Conservation (phyloP, 768 basidiomycete species). For the Russula sp. region DNA sequence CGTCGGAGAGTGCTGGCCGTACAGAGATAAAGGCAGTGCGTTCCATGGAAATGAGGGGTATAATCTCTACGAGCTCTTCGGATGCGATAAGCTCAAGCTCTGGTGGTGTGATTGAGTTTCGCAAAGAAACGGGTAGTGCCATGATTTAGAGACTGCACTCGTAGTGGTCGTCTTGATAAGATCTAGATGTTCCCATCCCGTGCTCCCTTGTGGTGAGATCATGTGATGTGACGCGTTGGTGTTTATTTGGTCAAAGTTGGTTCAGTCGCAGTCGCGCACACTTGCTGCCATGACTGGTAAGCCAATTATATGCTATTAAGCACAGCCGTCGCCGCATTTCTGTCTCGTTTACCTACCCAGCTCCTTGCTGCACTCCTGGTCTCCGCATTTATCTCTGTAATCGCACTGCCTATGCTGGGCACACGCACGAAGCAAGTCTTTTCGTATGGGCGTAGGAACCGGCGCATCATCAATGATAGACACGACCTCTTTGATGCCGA, state of each 20-base stretch:
- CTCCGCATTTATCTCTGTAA: neutral
- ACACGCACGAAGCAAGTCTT: conserved; percentile 59
- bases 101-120: conserved; percentile 68
- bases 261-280: no score
- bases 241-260: conserved; percentile 21
- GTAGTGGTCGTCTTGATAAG: neutral
- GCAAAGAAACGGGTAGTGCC: conserved; percentile 71
- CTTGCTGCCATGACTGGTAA: neutral
- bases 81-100: conserved; percentile 88
- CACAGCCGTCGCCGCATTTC: neutral
- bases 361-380: neutral
- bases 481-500: conserved; percentile 10
- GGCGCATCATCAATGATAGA: conserved; percentile 50
- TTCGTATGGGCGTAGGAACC: conserved; percentile 57
- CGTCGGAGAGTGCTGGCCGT: conserved; percentile 23
- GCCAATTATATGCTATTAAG: neutral
- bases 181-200: neutral
- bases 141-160: conserved; percentile 34
- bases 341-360: neutral
- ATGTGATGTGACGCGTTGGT: conserved; percentile 31
- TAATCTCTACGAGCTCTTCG: conserved; percentile 77
- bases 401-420: conserved; percentile 42
- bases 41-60: conserved; percentile 88
- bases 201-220: conserved; percentile 8
- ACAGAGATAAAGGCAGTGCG: conserved; percentile 89